These are phyloP conservation scores for Chlorella ohadii DNA, from an alignment of 139 green algal species.

Conservation along the genomic window DNA sequence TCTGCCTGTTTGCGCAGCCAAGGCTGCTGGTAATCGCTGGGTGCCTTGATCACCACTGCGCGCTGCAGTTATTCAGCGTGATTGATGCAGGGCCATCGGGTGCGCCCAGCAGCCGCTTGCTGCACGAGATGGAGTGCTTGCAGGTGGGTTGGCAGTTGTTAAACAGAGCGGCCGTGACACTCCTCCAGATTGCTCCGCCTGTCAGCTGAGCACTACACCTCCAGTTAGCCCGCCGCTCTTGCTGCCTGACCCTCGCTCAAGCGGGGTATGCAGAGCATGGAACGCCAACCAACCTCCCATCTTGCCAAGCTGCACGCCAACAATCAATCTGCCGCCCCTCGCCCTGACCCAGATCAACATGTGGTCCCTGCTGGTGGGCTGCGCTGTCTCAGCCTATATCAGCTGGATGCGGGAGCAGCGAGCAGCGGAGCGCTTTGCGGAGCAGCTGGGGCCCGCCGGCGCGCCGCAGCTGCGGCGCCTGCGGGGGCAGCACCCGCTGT, in stretches of 20 bases:
- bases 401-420: slow-evolving; percentile 3
- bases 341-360: neutral
- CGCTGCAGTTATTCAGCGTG: neutral
- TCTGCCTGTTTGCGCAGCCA: too few species aligned
- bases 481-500: neutral
- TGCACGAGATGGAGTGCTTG: neutral
- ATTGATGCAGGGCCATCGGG: neutral
- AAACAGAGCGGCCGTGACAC: too few species aligned
- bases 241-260: too few species aligned
- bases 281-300: too few species aligned
- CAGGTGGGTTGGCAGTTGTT: neutral
- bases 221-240: too few species aligned
- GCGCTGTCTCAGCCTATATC: neutral
- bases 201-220: too few species aligned
- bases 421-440: neutral
- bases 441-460: neutral
- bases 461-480: neutral
- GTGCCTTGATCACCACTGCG: too few species aligned
- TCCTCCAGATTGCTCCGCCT: too few species aligned
- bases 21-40: too few species aligned
- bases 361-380: slow-evolving; percentile 1
- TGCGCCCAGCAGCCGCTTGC: neutral
- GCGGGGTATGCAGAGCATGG: too few species aligned
- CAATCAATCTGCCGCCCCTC: too few species aligned
- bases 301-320: too few species aligned